Conservation (phyloP, 2,329 filamentous ascomycete genomes). For the Clarireedia sp. region DNA sequence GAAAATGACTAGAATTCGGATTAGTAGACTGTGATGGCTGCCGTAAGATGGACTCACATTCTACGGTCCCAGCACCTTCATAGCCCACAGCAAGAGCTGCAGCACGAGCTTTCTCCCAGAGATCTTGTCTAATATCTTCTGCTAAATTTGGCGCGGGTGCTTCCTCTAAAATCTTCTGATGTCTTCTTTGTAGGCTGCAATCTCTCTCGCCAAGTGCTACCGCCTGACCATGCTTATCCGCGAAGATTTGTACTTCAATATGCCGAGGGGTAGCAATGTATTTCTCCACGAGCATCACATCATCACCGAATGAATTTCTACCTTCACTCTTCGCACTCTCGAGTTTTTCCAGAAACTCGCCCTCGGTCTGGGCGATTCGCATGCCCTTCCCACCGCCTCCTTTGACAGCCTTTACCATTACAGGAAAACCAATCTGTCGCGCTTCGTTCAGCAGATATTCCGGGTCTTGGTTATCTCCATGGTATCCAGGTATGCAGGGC, state of each 20-base stretch:
- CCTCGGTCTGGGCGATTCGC: slow-evolving; percentile 60
- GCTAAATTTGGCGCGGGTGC: slow-evolving; percentile 67
- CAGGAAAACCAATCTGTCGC: slow-evolving; percentile 58
- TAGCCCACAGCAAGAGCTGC: slow-evolving; percentile 72
- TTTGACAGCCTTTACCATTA: slow-evolving; percentile 72
- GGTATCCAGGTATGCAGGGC: slow-evolving; percentile 92
- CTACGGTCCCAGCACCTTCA: slow-evolving; percentile 81
- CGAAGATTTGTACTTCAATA: slow-evolving; percentile 87
- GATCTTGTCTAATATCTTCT: slow-evolving; percentile 48
- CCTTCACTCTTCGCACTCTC: slow-evolving; percentile 69
- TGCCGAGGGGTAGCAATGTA: slow-evolving; percentile 75
- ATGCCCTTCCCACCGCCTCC: slow-evolving; percentile 82
- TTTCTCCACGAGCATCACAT: slow-evolving; percentile 77
- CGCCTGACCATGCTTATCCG: slow-evolving; percentile 69
- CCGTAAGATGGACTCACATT: slow-evolving; percentile 50
- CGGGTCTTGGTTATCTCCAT: slow-evolving; percentile 73
- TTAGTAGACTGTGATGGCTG: background rate
- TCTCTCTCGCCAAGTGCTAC: slow-evolving; percentile 83
- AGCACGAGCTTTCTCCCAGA: slow-evolving; percentile 59
- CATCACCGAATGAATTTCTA: slow-evolving; percentile 71
- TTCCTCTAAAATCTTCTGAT: slow-evolving; percentile 89
- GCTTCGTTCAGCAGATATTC: slow-evolving; percentile 58
- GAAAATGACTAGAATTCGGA: slow-evolving; percentile 59
- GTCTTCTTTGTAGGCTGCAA: slow-evolving; percentile 77
- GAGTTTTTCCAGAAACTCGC: slow-evolving; percentile 64